Conservation (phyloP, 2,329 filamentous ascomycete genomes). For the Endothia cerciana region DNA sequence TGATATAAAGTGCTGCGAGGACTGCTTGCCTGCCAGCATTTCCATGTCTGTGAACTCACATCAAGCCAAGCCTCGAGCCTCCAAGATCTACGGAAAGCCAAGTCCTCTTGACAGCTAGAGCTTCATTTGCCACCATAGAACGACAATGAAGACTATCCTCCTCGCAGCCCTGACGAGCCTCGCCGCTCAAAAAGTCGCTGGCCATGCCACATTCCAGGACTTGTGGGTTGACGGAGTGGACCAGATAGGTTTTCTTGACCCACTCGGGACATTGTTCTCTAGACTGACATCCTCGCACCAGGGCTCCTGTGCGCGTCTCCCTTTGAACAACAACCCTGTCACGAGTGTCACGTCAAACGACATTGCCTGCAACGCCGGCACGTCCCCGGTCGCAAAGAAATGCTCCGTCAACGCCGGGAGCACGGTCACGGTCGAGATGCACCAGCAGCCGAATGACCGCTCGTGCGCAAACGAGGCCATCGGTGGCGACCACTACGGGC, state of each 20-base stretch:
- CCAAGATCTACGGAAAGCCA: conserved; percentile 16
- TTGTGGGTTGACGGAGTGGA: conserved; percentile 52
- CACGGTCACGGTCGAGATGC: conserved; percentile 58
- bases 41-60: background rate
- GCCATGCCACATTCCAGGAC: conserved; percentile 56
- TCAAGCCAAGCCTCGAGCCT: background rate
- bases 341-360: conserved; percentile 47
- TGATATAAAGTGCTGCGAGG: conserved; percentile 12
- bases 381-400: conserved; percentile 42
- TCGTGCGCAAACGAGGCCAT: conserved; percentile 52
- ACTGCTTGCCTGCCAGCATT: background rate
- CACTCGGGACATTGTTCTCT: background rate
- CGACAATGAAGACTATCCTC: conserved; percentile 42
- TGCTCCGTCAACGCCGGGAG: conserved; percentile 52
- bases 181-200: conserved; percentile 43
- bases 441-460: conserved; percentile 49
- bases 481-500: conserved; percentile 56
- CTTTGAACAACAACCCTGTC: conserved; percentile 55
- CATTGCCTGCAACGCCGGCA: conserved; percentile 51
- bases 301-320: conserved; percentile 51
- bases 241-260: conserved; percentile 40
- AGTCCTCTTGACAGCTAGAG: conserved; percentile 9
- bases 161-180: conserved; percentile 39
- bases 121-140: background rate
- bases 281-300: conserved; percentile 39